Percentiles rank a stretch among this genome's conserved stretches.
Evolutionary conservation across 139 green algal species (phyloP).

Genomic region (Dunaliella primolecta): DNA sequence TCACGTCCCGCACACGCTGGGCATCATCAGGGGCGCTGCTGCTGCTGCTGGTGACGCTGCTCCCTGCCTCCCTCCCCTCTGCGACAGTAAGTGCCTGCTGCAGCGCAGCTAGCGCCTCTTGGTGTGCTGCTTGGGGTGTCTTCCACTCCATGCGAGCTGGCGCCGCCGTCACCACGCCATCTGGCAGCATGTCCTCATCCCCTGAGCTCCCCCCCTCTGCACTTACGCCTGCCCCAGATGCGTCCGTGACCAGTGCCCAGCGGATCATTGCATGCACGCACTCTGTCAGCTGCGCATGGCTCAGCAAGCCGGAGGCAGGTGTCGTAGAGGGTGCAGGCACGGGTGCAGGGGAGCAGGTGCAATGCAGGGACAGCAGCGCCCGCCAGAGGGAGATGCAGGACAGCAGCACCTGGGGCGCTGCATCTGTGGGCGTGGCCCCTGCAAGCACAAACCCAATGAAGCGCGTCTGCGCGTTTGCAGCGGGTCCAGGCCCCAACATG

Average conservation of each 20-base stretch:
- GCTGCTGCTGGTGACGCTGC: no score
- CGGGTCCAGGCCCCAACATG: no score
- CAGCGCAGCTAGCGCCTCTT: background rate
- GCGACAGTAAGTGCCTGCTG: background rate
- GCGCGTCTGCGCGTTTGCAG: no score
- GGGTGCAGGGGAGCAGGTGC: background rate
- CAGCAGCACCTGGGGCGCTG: background rate
- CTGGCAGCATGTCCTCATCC: background rate
- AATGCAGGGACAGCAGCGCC: constrained; percentile 4
- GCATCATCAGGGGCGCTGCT: no score
- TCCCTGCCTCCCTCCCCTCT: no score
- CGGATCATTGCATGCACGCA: background rate
- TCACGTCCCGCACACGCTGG: no score
- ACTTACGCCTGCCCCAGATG: background rate
- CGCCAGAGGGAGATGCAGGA: constrained; percentile 2
- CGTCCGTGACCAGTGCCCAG: background rate
- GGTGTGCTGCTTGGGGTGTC: background rate
- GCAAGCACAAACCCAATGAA: background rate
- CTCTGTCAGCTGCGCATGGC: background rate
- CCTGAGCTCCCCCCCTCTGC: no score
- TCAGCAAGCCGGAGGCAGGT: background rate
- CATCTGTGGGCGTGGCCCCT: background rate
- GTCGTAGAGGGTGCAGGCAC: background rate
- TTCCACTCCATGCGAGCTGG: constrained; percentile 1
- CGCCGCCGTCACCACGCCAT: background rate